Evolutionary conservation across 2,329 filamentous ascomycete genomes (phyloP).

Genomic region (Sporothrix brunneoviolacea): DNA sequence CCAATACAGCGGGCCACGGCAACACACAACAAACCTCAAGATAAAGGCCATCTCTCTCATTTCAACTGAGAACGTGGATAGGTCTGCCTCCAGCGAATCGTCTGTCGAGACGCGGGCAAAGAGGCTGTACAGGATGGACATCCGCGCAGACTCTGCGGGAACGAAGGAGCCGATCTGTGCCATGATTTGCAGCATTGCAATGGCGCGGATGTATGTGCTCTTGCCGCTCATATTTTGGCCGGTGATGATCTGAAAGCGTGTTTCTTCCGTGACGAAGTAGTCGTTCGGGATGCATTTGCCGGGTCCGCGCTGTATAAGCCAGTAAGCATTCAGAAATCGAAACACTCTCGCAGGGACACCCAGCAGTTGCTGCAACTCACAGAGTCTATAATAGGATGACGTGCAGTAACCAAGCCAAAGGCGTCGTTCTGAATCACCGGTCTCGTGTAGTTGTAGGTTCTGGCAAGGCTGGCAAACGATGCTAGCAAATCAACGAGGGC

Average conservation of each 20-base stretch:
- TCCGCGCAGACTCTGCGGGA: slow-evolving; percentile 74
- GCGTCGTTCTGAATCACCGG: slow-evolving; percentile 64
- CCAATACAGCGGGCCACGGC: too few species aligned
- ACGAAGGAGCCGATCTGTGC: slow-evolving; percentile 89
- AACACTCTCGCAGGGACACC: too few species aligned
- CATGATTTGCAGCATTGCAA: slow-evolving; percentile 85
- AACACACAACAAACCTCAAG: too few species aligned
- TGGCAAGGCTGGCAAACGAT: slow-evolving; percentile 69
- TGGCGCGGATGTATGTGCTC: slow-evolving; percentile 83
- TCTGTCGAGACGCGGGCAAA: slow-evolving; percentile 85
- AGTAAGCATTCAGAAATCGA: not conserved
- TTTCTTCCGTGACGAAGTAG: slow-evolving; percentile 72
- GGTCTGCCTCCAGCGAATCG: slow-evolving; percentile 81
- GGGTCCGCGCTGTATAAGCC: slow-evolving; percentile 12
- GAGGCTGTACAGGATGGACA: slow-evolving; percentile 73
- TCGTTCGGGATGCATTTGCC: slow-evolving; percentile 80
- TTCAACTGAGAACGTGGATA: slow-evolving; percentile 88
- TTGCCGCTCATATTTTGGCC: slow-evolving; percentile 99
- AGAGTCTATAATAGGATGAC: slow-evolving; percentile 68
- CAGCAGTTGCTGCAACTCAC: too few species aligned
- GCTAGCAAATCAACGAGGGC: slow-evolving; percentile 81
- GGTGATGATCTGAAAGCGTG: slow-evolving; percentile 86
- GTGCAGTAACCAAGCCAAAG: slow-evolving; percentile 60
- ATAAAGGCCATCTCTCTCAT: slow-evolving; percentile 98
- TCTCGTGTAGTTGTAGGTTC: slow-evolving; percentile 47